Evolutionary conservation across 2,329 filamentous ascomycete species (phyloP), one percentile per base, ranked within the genome.

Genomic region (Aspergillus spinulosporus): DNA sequence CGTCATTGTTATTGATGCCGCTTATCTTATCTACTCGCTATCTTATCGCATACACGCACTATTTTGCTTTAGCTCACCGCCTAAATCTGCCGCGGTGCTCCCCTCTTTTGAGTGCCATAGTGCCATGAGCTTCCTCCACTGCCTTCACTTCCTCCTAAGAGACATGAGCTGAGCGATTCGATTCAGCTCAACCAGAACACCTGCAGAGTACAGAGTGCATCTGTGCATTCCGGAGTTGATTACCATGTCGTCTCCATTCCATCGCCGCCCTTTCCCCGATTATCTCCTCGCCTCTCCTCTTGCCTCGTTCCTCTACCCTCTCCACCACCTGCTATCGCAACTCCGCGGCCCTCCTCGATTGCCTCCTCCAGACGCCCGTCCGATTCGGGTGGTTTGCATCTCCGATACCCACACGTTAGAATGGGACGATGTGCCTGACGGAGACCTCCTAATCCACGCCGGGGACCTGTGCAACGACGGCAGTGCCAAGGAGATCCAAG

Each of bases 381-480:
- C 83, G 5, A 84, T 97, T 68, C 86, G 86, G 58, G 82, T 97
- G 28, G 89, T 97, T 61, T 96, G 90, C 74, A 85, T 97, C 61
- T 93, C 91, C 7, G 93, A 97, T 75, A 97, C 93, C 0, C 93
- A 97, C 75, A 64, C 79, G n/a, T 79, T 95, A 0, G 62, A 72
- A 63, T 72, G 70, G 61, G 42, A 58, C 9, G 65, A 72, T 34
- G 60, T 76, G 2, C 91, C 92, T 0, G 74, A 82, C 7, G 92
- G 92, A 54, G 92, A 97, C 71, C 79, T 97, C 21, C 83, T 97
- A 48, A 88, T 97, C 64, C 93, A 97, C 69, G 89, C 91, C 2
- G 93, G 93, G 37, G 93, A 97, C 74, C 79, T 96, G 66, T 88
- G 87, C 52, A 86, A 90, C 64, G 78, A 79, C 21, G 93, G 93